phyloP scores from a whole-genome alignment of 345 rosid species.

The Dovyalis caffra region DNA sequence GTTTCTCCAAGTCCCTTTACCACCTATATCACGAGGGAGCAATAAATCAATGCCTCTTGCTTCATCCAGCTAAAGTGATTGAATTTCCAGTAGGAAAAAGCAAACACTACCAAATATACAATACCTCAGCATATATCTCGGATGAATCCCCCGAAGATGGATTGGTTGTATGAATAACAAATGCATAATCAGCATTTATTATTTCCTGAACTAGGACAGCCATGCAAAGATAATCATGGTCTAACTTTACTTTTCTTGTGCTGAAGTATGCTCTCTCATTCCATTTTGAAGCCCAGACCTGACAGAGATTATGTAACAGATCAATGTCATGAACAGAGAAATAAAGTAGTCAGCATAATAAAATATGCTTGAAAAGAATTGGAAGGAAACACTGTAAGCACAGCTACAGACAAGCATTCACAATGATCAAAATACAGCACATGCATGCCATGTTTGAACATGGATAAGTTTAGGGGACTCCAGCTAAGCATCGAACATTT shows the following conservation, averaged over 20 bases:
- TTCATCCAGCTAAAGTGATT: slow-evolving; percentile 5
- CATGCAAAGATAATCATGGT: slow-evolving; percentile 95
- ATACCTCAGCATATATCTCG: slow-evolving; percentile 96
- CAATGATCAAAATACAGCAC: background rate
- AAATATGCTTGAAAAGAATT: background rate
- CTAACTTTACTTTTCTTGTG: slow-evolving; percentile 78
- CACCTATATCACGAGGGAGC: slow-evolving; percentile 46
- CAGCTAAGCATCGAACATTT: background rate
- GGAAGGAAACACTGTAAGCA: background rate
- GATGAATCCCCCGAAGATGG: slow-evolving; percentile 90
- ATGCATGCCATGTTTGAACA: background rate
- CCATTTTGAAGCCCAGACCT: slow-evolving; percentile 99
- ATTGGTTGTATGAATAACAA: slow-evolving; percentile 95
- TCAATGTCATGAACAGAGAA: slow-evolving; percentile 12
- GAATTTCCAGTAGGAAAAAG: background rate
- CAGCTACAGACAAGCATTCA: background rate
- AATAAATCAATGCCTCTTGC: slow-evolving; percentile 8
- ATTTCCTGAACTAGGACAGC: slow-evolving; percentile 98
- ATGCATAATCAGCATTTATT: slow-evolving; percentile 93
- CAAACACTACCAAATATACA: background rate
- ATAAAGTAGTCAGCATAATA: background rate
- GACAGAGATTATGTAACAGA: slow-evolving; percentile 10
- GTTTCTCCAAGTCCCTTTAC: slow-evolving; percentile 99
- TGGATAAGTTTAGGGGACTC: background rate
- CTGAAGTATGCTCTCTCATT: slow-evolving; percentile 98